A percentile compares a stretch with the other conserved stretches of the same genome.
These are phyloP conservation scores for Pseudozyma sp. DNA, from an alignment of 1,284 basidiomycete species.

Conservation along the genomic window DNA sequence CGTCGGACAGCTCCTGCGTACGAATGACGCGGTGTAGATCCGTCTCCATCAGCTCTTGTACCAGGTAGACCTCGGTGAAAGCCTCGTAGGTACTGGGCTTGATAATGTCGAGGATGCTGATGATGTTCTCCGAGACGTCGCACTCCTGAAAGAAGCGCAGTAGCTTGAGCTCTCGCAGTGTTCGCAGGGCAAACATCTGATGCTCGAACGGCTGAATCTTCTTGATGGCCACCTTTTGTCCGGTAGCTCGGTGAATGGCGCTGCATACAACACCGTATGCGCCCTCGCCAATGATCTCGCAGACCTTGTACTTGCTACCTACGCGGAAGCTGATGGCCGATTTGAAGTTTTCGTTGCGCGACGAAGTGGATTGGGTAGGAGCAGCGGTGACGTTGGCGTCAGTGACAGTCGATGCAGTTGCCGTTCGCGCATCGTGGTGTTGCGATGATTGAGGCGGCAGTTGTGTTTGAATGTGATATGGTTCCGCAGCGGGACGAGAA, in stretches of 20 bases:
- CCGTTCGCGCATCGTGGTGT: background rate
- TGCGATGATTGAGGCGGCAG: constrained; percentile 12
- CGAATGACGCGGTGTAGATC: constrained; percentile 68
- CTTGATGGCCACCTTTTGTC: constrained; percentile 71
- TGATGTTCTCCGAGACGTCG: constrained; percentile 66
- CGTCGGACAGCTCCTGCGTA: constrained; percentile 72
- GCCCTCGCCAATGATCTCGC: constrained; percentile 71
- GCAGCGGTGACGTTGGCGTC: constrained; percentile 10
- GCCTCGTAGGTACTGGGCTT: constrained; percentile 76
- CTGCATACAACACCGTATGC: constrained; percentile 71
- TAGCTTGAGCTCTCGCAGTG: constrained; percentile 67
- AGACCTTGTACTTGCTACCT: constrained; percentile 65
- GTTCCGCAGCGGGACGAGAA: constrained; percentile 14
- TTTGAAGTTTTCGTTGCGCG: constrained; percentile 40
- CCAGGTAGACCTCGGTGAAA: constrained; percentile 92
- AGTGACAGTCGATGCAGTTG: background rate
- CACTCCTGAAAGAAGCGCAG: constrained; percentile 67
- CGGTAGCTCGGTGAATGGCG: constrained; percentile 68
- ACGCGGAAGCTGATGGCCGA: constrained; percentile 62
- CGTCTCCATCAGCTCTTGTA: constrained; percentile 71
- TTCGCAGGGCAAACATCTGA: constrained; percentile 68
- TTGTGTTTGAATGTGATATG: constrained; percentile 16
- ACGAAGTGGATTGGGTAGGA: constrained; percentile 8
- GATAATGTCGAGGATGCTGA: constrained; percentile 60
- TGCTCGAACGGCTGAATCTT: constrained; percentile 68